Evolutionary conservation across 2,329 filamentous ascomycete species (phyloP).

Genomic region (Calonectria crousiana): DNA sequence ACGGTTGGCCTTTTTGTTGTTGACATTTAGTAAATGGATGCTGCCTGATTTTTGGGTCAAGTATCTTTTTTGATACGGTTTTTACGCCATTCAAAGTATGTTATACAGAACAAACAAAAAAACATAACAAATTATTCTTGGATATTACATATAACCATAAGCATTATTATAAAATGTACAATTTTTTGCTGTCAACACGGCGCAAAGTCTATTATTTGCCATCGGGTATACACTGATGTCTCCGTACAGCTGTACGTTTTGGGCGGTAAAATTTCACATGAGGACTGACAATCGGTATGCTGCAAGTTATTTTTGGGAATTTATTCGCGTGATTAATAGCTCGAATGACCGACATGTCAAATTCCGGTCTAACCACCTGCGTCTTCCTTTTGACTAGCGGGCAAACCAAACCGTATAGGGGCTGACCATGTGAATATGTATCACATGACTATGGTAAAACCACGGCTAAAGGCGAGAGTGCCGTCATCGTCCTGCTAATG

Average conservation of each 20-base stretch:
- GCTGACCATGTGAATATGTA: slow-evolving; percentile 40
- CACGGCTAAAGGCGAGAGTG: slow-evolving; percentile 44
- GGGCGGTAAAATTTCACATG: not conserved
- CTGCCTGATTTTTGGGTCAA: no score
- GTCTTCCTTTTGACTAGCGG: not conserved
- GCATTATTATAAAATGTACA: not conserved
- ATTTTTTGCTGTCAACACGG: not conserved
- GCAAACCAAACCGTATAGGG: not conserved
- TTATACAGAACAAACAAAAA: not conserved
- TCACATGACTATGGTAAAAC: slow-evolving; percentile 50
- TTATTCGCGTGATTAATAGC: not conserved
- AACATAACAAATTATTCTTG: not conserved
- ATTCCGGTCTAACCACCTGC: not conserved
- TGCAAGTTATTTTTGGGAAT: not conserved
- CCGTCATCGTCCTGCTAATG: slow-evolving; percentile 48
- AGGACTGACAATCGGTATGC: not conserved
- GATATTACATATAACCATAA: not conserved
- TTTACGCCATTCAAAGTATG: no score
- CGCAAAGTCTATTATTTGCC: not conserved
- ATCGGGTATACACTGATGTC: not conserved
- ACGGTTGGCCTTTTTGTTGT: no score
- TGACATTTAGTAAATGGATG: no score
- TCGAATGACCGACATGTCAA: not conserved
- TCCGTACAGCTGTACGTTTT: not conserved
- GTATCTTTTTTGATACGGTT: no score